Evolutionary conservation across 768 basidiomycete genomes (phyloP), one percentile per base, ranked within the genome.

Genomic region (Phallus indusiatus): DNA sequence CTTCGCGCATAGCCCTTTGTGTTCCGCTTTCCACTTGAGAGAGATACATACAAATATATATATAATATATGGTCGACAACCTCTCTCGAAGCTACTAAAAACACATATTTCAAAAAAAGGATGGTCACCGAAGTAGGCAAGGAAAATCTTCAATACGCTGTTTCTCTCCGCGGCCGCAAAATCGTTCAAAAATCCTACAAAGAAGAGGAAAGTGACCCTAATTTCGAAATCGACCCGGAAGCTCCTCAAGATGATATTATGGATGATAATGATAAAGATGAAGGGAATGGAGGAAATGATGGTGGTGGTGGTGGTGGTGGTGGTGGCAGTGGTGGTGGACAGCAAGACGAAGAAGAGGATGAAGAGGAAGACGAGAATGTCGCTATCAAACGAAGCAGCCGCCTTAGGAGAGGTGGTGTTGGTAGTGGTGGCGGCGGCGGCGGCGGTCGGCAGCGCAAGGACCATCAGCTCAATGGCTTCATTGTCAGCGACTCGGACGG

Each of bases 401-500:
- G 62, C 14, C 65, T 63, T 17, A 34, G 16, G 0, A 57, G 61
- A 22, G 56, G 49, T 51, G 53, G 49, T 22, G n/a, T n/a, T n/a
- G n/a, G n/a, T n/a, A n/a, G n/a, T n/a, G n/a, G n/a, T n/a, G n/a
- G n/a, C n/a, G n/a, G n/a, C n/a, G n/a, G n/a, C n/a, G 55, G 14
- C 52, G 24, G 61, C 10, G 60, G 17, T 66, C 64, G 55, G 69
- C 42, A n/a, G 42, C 42, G 42, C n/a, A 42, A 42, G 28, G 28
- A 28, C 12, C 12, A 42, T 42, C 12, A 65, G 34, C 60, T 74
- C 0, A 68, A 65, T 1, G 73, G 70, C 1, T 73, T 74, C 61
- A 70, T 79, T 62, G 76, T 73, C 54, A 71, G 69, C 24, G 77
- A 78, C 62, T 81, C 79, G 18, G 79, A 79, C 16, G 74, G 74